Percentiles rank a stretch among this genome's conserved stretches.
These are phyloP conservation scores for Pharnaceum exiguum DNA, from an alignment of 148 eudicot species.

Conservation along the genomic window DNA sequence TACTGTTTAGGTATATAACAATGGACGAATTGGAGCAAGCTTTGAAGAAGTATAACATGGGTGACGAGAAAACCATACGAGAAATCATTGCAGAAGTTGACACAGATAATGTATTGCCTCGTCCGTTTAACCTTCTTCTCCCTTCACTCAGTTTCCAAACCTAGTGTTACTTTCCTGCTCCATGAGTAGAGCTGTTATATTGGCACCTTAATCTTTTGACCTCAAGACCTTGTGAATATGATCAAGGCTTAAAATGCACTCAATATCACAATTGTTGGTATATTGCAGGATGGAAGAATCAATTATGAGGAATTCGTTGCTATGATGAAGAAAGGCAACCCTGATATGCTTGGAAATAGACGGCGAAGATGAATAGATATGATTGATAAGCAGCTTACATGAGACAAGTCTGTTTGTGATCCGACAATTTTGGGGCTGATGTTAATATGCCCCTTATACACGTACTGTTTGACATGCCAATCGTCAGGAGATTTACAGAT, in stretches of 20 bases:
- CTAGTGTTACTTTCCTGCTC: not conserved
- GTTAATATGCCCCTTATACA: not conserved
- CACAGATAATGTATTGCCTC: constrained; percentile 66
- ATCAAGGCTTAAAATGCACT: not conserved
- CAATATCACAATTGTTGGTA: not conserved
- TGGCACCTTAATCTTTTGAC: not conserved
- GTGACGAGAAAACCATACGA: constrained; percentile 79
- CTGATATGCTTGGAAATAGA: constrained; percentile 56
- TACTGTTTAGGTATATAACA: constrained; percentile 64
- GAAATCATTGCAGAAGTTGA: constrained; percentile 96
- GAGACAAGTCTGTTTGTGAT: not conserved
- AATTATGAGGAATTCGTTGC: constrained; percentile 94
- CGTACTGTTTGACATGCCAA: not conserved
- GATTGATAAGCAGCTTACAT: not conserved
- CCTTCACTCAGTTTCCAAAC: not conserved
- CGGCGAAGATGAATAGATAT: constrained; percentile 80
- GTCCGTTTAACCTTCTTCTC: constrained; percentile 3
- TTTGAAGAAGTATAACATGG: constrained; percentile 88
- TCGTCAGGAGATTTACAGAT: not conserved
- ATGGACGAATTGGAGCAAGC: constrained; percentile 86
- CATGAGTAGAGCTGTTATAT: not conserved
- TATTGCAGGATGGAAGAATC: constrained; percentile 82
- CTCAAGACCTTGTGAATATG: not conserved
- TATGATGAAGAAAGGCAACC: constrained; percentile 95
- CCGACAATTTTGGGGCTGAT: not conserved